Conservation (phyloP, 371 early-diverging fungal genomes). For the Lichtheimia ornata region DNA sequence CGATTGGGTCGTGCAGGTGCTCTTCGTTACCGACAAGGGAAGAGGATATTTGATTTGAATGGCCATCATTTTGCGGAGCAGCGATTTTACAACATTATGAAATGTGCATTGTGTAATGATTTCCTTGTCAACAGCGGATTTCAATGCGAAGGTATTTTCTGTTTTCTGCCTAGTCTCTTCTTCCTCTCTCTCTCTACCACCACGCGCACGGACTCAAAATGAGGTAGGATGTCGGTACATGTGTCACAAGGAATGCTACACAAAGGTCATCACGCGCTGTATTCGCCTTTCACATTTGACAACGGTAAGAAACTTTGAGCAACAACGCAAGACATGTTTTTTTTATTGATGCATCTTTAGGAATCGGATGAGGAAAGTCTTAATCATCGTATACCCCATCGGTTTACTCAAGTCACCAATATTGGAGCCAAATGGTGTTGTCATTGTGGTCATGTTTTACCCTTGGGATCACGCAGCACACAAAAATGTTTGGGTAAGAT, state of each 20-base stretch:
- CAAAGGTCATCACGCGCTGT: slow-evolving; percentile 68
- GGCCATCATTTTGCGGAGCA: slow-evolving; percentile 89
- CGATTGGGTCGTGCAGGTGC: slow-evolving; percentile 85
- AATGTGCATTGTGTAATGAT: slow-evolving; percentile 92
- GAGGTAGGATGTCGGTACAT: slow-evolving; percentile 53
- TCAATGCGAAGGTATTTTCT: slow-evolving; percentile 80
- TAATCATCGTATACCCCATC: slow-evolving; percentile 93
- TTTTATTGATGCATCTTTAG: not conserved
- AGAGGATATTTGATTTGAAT: slow-evolving; percentile 68
- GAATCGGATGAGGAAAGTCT: slow-evolving; percentile 22
- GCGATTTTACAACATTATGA: slow-evolving; percentile 90
- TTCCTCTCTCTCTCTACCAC: not conserved
- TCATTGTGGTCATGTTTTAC: slow-evolving; percentile 96
- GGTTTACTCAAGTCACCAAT: slow-evolving; percentile 77
- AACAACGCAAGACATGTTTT: not conserved
- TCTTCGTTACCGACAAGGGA: slow-evolving; percentile 81
- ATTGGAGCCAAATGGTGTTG: slow-evolving; percentile 92
- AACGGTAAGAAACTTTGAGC: not conserved
- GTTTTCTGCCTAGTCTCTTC: not conserved
- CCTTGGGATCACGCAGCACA: slow-evolving; percentile 73
- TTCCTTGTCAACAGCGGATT: slow-evolving; percentile 85
- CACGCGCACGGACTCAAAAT: not conserved
- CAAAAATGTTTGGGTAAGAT: slow-evolving; percentile 59
- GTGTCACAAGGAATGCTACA: slow-evolving; percentile 91
- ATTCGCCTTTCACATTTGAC: slow-evolving; percentile 1